Evolutionary conservation across 441 rosid genomes (phyloP).

Genomic region (Capsella rubella): DNA sequence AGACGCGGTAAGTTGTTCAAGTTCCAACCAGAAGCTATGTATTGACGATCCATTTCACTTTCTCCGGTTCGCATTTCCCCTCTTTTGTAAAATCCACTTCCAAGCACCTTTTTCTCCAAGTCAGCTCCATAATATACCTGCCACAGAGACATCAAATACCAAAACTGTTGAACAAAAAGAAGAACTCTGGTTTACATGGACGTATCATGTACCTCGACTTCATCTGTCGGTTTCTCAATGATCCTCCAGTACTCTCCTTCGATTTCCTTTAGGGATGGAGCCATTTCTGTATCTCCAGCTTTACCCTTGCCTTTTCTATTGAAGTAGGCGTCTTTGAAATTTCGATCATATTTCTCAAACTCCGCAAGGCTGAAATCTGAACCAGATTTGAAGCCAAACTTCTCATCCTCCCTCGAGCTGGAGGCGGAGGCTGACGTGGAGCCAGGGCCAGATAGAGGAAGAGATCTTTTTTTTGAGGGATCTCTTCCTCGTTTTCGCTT

Average conservation of each 20-base stretch:
- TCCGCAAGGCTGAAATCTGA: constrained; percentile 76
- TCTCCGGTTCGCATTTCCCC: constrained; percentile 40
- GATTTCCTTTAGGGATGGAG: constrained; percentile 65
- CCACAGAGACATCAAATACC: constrained; percentile 4
- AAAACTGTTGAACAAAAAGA: background rate
- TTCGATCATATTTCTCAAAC: constrained; percentile 63
- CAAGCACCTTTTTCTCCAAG: constrained; percentile 70
- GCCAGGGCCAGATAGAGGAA: no score
- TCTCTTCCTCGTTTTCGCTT: constrained; percentile 65
- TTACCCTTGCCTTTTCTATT: constrained; percentile 39
- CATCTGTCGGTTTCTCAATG: constrained; percentile 75
- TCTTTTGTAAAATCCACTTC: constrained; percentile 78
- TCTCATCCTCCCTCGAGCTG: constrained; percentile 39
- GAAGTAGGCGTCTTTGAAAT: constrained; percentile 70
- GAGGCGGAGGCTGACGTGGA: no score
- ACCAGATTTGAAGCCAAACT: constrained; percentile 81
- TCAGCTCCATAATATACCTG: constrained; percentile 93
- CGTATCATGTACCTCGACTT: constrained; percentile 64
- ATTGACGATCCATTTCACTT: constrained; percentile 49
- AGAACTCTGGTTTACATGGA: background rate
- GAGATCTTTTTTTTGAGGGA: no score
- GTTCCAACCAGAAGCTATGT: constrained; percentile 80
- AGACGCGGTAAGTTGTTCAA: constrained; percentile 79
- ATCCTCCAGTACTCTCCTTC: constrained; percentile 97
- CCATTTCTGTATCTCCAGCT: constrained; percentile 29